Percentiles rank a stretch among this genome's conserved stretches.
phyloP scores from a whole-genome alignment of 441 rosid genomes.

The Arabidopsis lyrata region DNA sequence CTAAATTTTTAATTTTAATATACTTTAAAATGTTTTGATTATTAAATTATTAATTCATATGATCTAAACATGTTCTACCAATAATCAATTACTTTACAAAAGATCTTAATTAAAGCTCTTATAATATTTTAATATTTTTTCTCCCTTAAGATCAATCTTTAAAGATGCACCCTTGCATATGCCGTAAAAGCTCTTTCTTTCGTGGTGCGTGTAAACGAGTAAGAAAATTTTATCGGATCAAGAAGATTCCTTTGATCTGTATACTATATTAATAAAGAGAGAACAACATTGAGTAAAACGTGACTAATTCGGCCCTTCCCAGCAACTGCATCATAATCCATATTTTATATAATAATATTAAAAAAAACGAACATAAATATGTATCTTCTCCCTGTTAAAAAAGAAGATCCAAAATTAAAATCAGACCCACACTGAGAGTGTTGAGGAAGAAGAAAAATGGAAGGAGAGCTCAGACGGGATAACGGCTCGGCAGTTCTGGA shows the following conservation, averaged over 20 bases:
- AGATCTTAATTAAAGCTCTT: no score
- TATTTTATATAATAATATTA: neutral
- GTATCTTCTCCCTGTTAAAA: neutral
- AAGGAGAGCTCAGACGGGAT: conserved; percentile 19
- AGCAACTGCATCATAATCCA: conserved; percentile 16
- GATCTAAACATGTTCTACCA: no score
- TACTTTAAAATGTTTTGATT: no score
- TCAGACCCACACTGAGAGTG: neutral
- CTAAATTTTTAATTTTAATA: no score
- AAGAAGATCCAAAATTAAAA: conserved; percentile 15
- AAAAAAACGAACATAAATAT: neutral
- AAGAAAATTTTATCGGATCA: neutral
- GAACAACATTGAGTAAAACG: conserved; percentile 34
- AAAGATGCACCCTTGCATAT: no score
- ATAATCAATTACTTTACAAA: no score
- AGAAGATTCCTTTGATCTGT: neutral
- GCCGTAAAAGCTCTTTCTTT: neutral
- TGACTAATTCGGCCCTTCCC: conserved; percentile 31
- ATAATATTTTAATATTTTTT: no score
- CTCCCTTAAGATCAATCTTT: no score
- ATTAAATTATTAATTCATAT: no score
- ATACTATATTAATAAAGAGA: neutral
- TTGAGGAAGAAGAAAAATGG: conserved; percentile 25
- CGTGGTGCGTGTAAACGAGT: neutral
- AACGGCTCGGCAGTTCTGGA: conserved; percentile 25